A percentile compares a stretch with the other conserved stretches of the same genome.
Evolutionary conservation across 1,284 basidiomycete species (phyloP).

Genomic region (Coriolopsis trogii): DNA sequence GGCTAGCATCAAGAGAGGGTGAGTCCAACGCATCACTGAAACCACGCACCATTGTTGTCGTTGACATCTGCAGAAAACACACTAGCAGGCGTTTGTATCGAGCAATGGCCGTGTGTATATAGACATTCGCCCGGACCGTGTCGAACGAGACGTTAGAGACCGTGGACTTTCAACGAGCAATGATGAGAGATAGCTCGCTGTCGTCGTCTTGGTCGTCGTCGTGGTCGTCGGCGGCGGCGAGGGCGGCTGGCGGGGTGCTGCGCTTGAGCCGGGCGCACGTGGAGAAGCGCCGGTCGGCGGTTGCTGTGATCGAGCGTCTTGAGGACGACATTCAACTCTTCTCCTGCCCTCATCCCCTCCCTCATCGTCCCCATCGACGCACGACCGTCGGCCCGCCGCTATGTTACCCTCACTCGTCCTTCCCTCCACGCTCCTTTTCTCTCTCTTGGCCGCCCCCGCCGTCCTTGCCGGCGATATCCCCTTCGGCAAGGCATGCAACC

Average conservation of each 20-base stretch:
- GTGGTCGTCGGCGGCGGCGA: not conserved
- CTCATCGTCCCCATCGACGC: not conserved
- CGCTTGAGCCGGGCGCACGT: too few species aligned
- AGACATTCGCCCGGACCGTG: too few species aligned
- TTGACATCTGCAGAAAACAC: too few species aligned
- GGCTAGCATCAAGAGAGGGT: too few species aligned
- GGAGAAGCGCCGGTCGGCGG: not conserved
- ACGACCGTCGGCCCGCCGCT: too few species aligned
- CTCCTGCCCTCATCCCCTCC: not conserved
- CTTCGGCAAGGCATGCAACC: constrained; percentile 53
- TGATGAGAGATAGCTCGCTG: too few species aligned
- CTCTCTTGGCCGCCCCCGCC: constrained; percentile 32
- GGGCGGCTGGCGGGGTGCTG: not conserved
- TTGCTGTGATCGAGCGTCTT: not conserved
- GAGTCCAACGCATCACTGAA: too few species aligned
- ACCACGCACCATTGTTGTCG: too few species aligned
- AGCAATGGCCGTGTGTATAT: too few species aligned
- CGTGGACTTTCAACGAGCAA: too few species aligned
- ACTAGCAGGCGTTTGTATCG: too few species aligned
- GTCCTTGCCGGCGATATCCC: constrained; percentile 46
- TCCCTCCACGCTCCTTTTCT: constrained; percentile 44
- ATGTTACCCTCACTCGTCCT: constrained; percentile 33
- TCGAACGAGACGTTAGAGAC: too few species aligned
- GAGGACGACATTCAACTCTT: not conserved
- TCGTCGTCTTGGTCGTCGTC: not conserved